phyloP scores from a whole-genome alignment of 2,329 filamentous ascomycete genomes.

The Pestalotiopsis sp. region DNA sequence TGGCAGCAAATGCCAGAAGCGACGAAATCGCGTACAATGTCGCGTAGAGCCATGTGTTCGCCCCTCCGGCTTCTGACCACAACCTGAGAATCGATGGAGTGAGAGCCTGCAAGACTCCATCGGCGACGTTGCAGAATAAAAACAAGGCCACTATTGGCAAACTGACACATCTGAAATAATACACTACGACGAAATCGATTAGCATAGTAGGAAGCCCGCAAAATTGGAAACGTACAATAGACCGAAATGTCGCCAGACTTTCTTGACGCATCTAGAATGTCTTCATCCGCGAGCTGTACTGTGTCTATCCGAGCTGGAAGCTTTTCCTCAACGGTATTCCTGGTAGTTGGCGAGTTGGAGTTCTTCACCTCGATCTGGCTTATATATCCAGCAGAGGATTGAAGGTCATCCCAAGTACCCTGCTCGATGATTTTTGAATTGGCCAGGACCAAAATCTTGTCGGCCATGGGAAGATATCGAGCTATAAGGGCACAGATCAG shows the following conservation, averaged over 20 bases:
- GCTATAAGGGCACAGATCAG: slow-evolving; percentile 16
- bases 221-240: background rate
- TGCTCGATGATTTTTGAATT: slow-evolving; percentile 28
- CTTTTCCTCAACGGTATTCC: background rate
- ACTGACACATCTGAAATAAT: background rate
- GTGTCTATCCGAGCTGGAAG: background rate
- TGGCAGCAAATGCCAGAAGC: background rate
- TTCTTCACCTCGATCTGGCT: background rate
- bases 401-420: slow-evolving; percentile 25
- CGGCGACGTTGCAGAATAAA: background rate
- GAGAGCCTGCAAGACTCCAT: background rate
- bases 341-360: background rate
- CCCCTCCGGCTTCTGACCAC: background rate
- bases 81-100: background rate
- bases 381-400: background rate
- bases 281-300: background rate
- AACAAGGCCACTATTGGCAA: background rate
- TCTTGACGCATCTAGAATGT: background rate
- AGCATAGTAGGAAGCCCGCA: background rate
- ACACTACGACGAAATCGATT: background rate
- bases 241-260: background rate
- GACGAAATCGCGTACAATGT: background rate
- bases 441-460: slow-evolving; percentile 35
- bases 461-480: slow-evolving; percentile 29
- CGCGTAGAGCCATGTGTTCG: background rate